phyloP scores from a whole-genome alignment of 2,329 filamentous ascomycete species.

The Colletotrichum karsti region DNA sequence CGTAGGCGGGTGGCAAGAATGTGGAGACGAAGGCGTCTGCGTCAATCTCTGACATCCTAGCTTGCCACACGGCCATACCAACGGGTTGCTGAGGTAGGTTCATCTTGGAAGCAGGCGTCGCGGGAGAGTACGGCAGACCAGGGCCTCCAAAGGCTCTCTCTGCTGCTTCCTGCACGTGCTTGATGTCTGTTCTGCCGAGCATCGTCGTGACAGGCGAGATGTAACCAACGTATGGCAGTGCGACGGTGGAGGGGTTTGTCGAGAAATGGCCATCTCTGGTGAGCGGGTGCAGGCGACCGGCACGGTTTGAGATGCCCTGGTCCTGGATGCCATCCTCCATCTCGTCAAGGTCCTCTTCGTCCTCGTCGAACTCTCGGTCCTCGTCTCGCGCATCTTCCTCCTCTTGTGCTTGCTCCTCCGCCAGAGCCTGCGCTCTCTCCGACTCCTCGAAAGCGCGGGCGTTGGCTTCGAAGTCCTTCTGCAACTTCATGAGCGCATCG shows the following conservation, averaged over 20 bases:
- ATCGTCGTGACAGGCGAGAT: slow-evolving; percentile 75
- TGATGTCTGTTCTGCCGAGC: slow-evolving; percentile 73
- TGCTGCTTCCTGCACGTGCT: slow-evolving; percentile 78
- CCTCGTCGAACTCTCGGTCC: slow-evolving; percentile 39
- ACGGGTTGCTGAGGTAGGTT: slow-evolving; percentile 71
- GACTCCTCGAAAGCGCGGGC: slow-evolving; percentile 41
- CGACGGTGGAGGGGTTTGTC: slow-evolving; percentile 77
- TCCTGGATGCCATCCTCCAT: slow-evolving; percentile 23
- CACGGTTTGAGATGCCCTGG: slow-evolving; percentile 29
- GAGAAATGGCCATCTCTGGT: slow-evolving; percentile 79
- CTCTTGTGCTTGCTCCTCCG: slow-evolving; percentile 46
- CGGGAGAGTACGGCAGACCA: slow-evolving; percentile 79
- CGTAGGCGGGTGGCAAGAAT: slow-evolving; percentile 76
- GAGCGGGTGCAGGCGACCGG: slow-evolving; percentile 74
- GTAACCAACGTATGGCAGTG: slow-evolving; percentile 76
- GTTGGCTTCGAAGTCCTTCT: slow-evolving; percentile 62
- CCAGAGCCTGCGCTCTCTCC: slow-evolving; percentile 40
- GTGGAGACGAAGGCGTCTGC: slow-evolving; percentile 77
- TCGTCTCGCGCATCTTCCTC: slow-evolving; percentile 45
- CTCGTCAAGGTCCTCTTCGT: slow-evolving; percentile 46
- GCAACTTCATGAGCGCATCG: slow-evolving; percentile 61
- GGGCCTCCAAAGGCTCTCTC: slow-evolving; percentile 79
- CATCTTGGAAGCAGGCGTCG: slow-evolving; percentile 68
- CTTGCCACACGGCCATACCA: slow-evolving; percentile 68
- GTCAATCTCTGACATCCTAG: slow-evolving; percentile 77